A percentile compares a stretch with the other conserved stretches of the same genome.
These are phyloP conservation scores for Cadophora luteo-olivacea DNA, from an alignment of 2,329 filamentous ascomycete genomes.

Conservation along the genomic window DNA sequence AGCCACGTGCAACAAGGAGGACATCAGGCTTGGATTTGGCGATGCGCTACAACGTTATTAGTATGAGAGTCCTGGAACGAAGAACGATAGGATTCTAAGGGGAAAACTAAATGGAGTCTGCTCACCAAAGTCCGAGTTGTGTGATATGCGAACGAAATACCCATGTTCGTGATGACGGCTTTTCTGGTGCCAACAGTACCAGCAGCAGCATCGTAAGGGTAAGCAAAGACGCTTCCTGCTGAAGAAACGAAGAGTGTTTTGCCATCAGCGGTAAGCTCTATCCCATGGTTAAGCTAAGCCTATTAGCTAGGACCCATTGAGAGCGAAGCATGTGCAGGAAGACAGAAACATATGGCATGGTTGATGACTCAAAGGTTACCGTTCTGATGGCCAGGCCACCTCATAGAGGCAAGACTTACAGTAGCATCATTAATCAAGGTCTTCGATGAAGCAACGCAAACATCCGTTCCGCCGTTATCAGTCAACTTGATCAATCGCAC, in stretches of 20 bases:
- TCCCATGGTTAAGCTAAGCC: constrained; percentile 28
- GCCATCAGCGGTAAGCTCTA: constrained; percentile 28
- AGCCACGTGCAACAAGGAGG: constrained; percentile 16
- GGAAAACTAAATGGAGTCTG: not conserved
- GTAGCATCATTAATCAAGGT: constrained; percentile 20
- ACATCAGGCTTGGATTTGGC: not conserved
- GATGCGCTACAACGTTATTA: not conserved
- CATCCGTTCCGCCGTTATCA: constrained; percentile 24
- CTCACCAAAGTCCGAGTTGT: constrained; percentile 24
- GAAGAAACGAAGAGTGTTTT: constrained; percentile 28
- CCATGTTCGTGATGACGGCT: constrained; percentile 27
- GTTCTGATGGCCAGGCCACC: not conserved
- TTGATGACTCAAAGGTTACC: not conserved
- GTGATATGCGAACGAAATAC: constrained; percentile 20
- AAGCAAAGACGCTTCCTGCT: constrained; percentile 23
- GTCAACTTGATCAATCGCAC: constrained; percentile 24
- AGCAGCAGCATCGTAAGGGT: constrained; percentile 25
- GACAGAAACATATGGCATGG: no score
- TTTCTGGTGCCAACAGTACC: constrained; percentile 20
- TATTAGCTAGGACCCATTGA: not conserved
- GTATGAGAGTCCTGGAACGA: not conserved
- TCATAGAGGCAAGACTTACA: constrained; percentile 5
- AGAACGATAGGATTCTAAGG: no score
- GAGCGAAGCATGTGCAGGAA: no score
- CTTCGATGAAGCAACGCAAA: constrained; percentile 22